Evolutionary conservation across 2,329 filamentous ascomycete genomes (phyloP), one percentile per base, ranked within the genome.

Genomic region (Coniochaeta sp.): DNA sequence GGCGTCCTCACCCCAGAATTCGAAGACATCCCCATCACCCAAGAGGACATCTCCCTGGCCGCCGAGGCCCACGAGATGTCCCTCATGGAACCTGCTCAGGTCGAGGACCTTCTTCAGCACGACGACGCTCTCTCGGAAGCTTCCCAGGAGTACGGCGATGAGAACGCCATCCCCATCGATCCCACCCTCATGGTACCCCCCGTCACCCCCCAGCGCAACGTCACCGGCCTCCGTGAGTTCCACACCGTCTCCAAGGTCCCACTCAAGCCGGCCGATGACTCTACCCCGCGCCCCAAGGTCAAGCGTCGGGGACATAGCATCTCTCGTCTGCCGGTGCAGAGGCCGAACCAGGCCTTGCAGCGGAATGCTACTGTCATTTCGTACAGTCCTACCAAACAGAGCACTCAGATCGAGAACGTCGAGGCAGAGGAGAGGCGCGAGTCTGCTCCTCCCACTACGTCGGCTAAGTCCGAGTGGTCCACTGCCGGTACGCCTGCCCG

Each of bases 241-340:
- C 81, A 87, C 65, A 91, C 88, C 0, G 83, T 88, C 0, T 87
- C 85, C 24, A 91, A 91, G 67, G 82, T 91, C 5, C 87, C 87
- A 1, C 69, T 91, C 38, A 89, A 89, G 65, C 74, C 82, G 3
- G 83, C 83, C 22, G 85, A 81, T 60, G 67, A 87, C 62, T 69
- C 77, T 60, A 70, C 79, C 50, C 67, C 78, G 30, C 68, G 71
- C 52, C 65, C 74, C 54, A 57, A 67, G 46, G 53, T 63, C 18
- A 79, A 76, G 63, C 74, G 73, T 57, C 74, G 74, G 28, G 75
- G 77, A 57, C 71, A 74, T 55, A 81, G 76, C 52, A 73, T 69
- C 18, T 76, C 78, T 0, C 73, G 74, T 30, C 64, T 76, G 16
- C 70, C 76, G 2, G 61, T 67, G 38, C 67, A 70, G 53, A 71